A percentile compares a stretch with the other conserved stretches of the same genome.
These are phyloP conservation scores for Diplogelasinospora grovesii DNA, from an alignment of 495 filamentous ascomycete genomes.

Conservation along the genomic window DNA sequence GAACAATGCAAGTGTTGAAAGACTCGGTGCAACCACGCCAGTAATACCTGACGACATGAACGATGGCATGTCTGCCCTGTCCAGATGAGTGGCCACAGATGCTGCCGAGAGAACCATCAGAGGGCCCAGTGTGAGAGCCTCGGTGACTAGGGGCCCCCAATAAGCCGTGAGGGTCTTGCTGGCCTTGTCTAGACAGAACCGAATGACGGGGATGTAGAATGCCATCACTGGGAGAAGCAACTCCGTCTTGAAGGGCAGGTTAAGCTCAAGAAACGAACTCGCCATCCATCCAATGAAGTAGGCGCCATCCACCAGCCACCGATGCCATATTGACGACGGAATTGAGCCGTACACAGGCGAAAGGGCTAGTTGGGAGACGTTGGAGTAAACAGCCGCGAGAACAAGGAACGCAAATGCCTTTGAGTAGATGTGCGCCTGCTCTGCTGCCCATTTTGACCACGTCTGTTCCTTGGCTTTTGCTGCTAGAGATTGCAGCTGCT, in stretches of 20 bases:
- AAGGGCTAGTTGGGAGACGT: slow-evolving; percentile 65
- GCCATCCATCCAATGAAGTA: slow-evolving; percentile 57
- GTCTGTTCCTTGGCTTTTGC: slow-evolving; percentile 44
- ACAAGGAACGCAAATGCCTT: slow-evolving; percentile 44
- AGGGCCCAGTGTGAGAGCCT: slow-evolving; percentile 63
- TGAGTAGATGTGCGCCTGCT: slow-evolving; percentile 36
- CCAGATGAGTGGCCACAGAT: slow-evolving; percentile 56
- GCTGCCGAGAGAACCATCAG: slow-evolving; percentile 61
- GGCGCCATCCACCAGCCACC: slow-evolving; percentile 54
- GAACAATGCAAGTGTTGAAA: slow-evolving; percentile 60
- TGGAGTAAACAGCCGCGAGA: slow-evolving; percentile 66
- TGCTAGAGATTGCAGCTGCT: slow-evolving; percentile 43
- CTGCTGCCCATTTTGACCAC: slow-evolving; percentile 23
- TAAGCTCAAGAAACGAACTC: slow-evolving; percentile 44
- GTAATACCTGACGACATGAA: slow-evolving; percentile 46
- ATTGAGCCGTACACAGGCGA: slow-evolving; percentile 83
- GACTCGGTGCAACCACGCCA: slow-evolving; percentile 47
- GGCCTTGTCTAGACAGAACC: slow-evolving; percentile 58
- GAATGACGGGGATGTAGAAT: slow-evolving; percentile 63
- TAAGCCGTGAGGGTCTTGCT: slow-evolving; percentile 59
- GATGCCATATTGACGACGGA: slow-evolving; percentile 65
- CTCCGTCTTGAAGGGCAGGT: slow-evolving; percentile 45
- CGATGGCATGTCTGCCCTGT: slow-evolving; percentile 54
- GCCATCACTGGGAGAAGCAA: slow-evolving; percentile 74
- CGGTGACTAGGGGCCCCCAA: slow-evolving; percentile 68